Evolutionary conservation across 192 early-diverging fungal species (phyloP).

Genomic region (Coemansia sp.): DNA sequence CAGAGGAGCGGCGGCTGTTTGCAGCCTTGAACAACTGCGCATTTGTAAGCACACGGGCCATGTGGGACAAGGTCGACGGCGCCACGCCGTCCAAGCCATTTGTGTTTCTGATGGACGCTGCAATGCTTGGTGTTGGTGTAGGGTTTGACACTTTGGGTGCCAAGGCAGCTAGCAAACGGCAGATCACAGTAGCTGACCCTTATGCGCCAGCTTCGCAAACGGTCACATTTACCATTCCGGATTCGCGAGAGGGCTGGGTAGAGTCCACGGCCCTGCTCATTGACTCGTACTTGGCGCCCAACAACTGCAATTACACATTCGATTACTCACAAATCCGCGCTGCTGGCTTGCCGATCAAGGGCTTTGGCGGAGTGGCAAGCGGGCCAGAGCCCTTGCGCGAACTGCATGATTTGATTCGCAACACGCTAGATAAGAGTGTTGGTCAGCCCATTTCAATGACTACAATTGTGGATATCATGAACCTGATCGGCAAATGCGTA

Average conservation of each 20-base stretch:
- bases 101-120: constrained; percentile 51
- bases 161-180: neutral
- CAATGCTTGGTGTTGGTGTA: constrained; percentile 57
- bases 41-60: constrained; percentile 51
- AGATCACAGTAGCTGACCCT: neutral
- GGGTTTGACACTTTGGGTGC: constrained; percentile 56
- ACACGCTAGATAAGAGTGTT: constrained; percentile 9
- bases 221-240: constrained; percentile 25
- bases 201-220: neutral
- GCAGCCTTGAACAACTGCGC: constrained; percentile 56
- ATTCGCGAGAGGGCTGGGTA: constrained; percentile 56
- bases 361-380: constrained; percentile 52
- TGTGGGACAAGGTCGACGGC: constrained; percentile 34
- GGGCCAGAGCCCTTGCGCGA: constrained; percentile 38
- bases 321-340: constrained; percentile 39
- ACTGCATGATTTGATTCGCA: constrained; percentile 37
- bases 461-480: constrained; percentile 54
- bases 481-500: constrained; percentile 55
- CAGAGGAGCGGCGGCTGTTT: constrained; percentile 47
- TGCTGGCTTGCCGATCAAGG: constrained; percentile 37
- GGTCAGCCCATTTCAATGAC: constrained; percentile 17
- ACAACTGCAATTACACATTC: constrained; percentile 10
- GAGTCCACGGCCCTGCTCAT: constrained; percentile 40
- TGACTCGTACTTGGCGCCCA: constrained; percentile 37
- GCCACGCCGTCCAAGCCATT: constrained; percentile 33